phyloP scores from a whole-genome alignment of 352 stramenopile genomes.

The Phytophthora nicotianae region DNA sequence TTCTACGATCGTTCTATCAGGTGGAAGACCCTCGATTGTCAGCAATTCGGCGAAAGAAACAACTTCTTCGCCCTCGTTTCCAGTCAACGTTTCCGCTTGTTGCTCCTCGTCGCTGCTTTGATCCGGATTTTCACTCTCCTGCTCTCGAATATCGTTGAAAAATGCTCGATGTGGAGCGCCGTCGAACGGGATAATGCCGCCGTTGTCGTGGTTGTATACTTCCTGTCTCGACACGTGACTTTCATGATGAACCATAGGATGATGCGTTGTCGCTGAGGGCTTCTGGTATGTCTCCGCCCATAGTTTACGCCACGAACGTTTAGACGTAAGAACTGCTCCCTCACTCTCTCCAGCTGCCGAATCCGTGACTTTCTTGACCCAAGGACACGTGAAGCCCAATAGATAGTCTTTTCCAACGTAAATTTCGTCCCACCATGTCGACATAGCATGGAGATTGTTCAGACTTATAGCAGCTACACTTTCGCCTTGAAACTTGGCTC shows the following conservation, averaged over 20 bases:
- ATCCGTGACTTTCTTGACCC: conserved; percentile 15
- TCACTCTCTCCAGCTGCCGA: conserved; percentile 18
- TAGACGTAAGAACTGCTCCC: conserved; percentile 45
- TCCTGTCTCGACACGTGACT: conserved; percentile 83
- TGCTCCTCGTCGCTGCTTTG: conserved; percentile 45
- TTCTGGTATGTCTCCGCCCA: conserved; percentile 44
- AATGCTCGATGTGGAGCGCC: conserved; percentile 84
- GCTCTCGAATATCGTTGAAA: conserved; percentile 73
- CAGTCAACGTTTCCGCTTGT: conserved; percentile 13
- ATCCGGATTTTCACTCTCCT: conserved; percentile 50
- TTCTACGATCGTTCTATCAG: conserved; percentile 58
- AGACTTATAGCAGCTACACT: conserved; percentile 68
- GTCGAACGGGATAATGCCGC: conserved; percentile 83
- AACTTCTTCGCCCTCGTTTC: conserved; percentile 47
- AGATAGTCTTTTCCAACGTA: conserved; percentile 93
- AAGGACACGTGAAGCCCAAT: conserved; percentile 91
- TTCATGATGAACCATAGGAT: conserved; percentile 84
- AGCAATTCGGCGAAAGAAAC: conserved; percentile 61
- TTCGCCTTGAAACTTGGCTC: conserved; percentile 56
- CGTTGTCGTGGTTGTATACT: conserved; percentile 83
- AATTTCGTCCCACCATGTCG: conserved; percentile 96
- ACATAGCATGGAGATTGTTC: conserved; percentile 82
- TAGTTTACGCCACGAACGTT: conserved; percentile 58
- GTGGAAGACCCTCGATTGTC: conserved; percentile 46
- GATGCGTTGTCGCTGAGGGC: conserved; percentile 45